Evolutionary conservation across 78 protist genomes (phyloP).

Genomic region (Planoprotostelium fungivorum): DNA sequence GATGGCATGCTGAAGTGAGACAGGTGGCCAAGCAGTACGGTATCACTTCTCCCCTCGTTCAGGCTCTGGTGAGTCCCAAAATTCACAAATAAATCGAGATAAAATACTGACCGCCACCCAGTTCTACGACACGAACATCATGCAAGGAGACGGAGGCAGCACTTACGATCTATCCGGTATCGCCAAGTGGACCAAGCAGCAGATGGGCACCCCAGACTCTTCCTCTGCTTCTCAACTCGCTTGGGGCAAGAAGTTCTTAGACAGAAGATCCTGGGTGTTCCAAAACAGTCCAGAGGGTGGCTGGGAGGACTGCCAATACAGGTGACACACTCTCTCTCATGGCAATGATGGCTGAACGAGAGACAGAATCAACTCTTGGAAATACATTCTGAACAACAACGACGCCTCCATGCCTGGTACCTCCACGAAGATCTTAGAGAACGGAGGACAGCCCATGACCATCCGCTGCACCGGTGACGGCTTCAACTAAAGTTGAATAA

Average conservation of each 20-base stretch:
- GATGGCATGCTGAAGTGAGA: too few species aligned
- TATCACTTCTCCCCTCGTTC: too few species aligned
- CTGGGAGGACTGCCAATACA: background rate
- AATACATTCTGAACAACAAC: background rate
- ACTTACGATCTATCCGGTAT: background rate
- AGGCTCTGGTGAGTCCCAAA: too few species aligned
- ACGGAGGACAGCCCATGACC: background rate
- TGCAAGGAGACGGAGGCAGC: background rate
- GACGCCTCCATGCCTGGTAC: background rate
- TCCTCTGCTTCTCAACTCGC: background rate
- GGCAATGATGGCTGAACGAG: background rate
- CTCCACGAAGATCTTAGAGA: background rate
- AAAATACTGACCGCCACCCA: background rate
- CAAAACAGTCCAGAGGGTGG: background rate
- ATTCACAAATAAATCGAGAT: too few species aligned
- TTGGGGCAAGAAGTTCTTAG: background rate
- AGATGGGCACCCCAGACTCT: background rate
- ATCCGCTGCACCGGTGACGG: background rate
- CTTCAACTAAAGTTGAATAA: too few species aligned
- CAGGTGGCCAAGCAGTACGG: too few species aligned
- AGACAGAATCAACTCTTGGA: background rate
- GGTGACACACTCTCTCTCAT: background rate
- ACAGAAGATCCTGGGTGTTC: background rate
- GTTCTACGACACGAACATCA: background rate
- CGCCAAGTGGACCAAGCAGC: slow-evolving; percentile 1